A percentile compares a stretch with the other conserved stretches of the same genome.
Evolutionary conservation across 768 basidiomycete species (phyloP).

Genomic region (Lanmaoa pseudosensibilis): DNA sequence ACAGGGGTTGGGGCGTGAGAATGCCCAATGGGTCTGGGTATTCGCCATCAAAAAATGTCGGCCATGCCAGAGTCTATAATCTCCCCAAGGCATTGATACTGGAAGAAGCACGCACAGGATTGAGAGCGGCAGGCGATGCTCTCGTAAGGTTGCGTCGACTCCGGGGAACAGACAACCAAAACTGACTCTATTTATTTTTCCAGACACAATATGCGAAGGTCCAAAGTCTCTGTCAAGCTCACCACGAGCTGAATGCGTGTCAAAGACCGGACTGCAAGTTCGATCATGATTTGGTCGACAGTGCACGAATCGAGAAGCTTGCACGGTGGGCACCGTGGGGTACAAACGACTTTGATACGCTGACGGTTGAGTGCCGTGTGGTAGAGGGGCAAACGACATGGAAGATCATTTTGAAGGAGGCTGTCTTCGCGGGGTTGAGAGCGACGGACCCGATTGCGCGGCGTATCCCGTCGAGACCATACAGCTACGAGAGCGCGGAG

Average conservation of each 20-base stretch:
- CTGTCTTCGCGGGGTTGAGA: conserved; percentile 8
- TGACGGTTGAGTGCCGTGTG: conserved; percentile 18
- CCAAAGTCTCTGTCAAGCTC: conserved; percentile 19
- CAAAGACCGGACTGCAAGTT: conserved; percentile 12
- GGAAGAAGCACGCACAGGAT: conserved; percentile 5
- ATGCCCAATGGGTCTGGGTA: background rate
- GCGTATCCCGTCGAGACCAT: conserved; percentile 10
- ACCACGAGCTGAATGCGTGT: conserved; percentile 9
- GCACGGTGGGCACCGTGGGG: conserved; percentile 5
- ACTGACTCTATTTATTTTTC: background rate
- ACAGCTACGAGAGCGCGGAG: conserved; percentile 12
- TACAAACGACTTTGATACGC: conserved; percentile 3
- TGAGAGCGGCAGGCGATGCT: conserved; percentile 7
- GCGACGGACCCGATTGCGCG: conserved; percentile 11
- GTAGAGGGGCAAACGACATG: conserved; percentile 9
- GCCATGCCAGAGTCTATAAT: background rate
- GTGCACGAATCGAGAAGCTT: conserved; percentile 12
- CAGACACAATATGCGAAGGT: conserved; percentile 12
- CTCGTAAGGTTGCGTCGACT: background rate
- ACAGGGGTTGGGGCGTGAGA: conserved; percentile 9
- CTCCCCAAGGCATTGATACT: conserved; percentile 12
- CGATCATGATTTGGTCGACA: conserved; percentile 20
- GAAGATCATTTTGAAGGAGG: conserved; percentile 18
- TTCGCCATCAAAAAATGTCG: background rate
- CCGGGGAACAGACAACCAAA: background rate